These are phyloP conservation scores for Paraphaeosphaeria sporulosa DNA, from an alignment of 2,329 filamentous ascomycete genomes.

Conservation along the genomic window DNA sequence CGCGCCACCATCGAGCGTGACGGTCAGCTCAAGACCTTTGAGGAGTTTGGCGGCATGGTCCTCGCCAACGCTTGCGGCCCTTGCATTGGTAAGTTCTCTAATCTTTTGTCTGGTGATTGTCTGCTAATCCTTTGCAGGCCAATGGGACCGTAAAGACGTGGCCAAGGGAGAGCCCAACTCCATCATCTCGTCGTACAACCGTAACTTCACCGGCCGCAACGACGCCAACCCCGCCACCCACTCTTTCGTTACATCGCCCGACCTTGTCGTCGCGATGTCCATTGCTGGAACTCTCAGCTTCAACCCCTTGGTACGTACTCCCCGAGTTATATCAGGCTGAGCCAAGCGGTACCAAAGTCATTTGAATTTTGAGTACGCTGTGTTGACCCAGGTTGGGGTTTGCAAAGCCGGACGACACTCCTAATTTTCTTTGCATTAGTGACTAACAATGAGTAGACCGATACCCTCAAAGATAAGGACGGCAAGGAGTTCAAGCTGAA, in stretches of 20 bases:
- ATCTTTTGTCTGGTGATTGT: too few species aligned
- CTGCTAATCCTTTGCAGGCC: constrained; percentile 48
- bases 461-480: constrained; percentile 91
- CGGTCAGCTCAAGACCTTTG: constrained; percentile 90
- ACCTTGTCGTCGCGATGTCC: constrained; percentile 85
- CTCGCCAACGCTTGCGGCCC: constrained; percentile 89
- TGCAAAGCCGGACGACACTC: background rate
- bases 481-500: constrained; percentile 94
- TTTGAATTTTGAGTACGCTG: background rate
- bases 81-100: constrained; percentile 63
- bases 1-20: constrained; percentile 69
- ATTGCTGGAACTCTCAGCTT: constrained; percentile 87
- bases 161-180: constrained; percentile 96
- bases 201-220: constrained; percentile 99
- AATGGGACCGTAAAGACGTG: constrained; percentile 94
- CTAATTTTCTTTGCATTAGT: background rate
- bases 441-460: constrained; percentile 57
- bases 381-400: background rate
- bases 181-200: constrained; percentile 99
- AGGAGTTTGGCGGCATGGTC: constrained; percentile 94
- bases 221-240: constrained; percentile 95
- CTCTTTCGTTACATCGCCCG: constrained; percentile 90
- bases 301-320: constrained; percentile 73
- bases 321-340: too few species aligned
- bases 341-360: too few species aligned